These are phyloP conservation scores for Pyrenophora seminiperda DNA, from an alignment of 2,329 filamentous ascomycete species.

Conservation along the genomic window DNA sequence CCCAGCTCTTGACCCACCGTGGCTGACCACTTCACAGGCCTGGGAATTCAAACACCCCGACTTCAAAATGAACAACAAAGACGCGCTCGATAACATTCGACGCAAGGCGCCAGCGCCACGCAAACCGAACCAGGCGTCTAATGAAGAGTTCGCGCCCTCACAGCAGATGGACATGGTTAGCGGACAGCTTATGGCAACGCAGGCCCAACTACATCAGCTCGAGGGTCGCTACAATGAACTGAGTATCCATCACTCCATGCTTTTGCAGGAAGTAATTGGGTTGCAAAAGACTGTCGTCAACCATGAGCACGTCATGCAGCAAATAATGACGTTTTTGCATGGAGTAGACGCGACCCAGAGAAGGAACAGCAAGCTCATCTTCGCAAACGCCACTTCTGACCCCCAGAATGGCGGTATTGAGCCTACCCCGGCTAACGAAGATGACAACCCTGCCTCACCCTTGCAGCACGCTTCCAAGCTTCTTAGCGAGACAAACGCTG, in stretches of 20 bases:
- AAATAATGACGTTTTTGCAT: slow-evolving; percentile 71
- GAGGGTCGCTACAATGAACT: slow-evolving; percentile 86
- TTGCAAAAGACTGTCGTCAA: slow-evolving; percentile 73
- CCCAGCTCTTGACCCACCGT: not conserved
- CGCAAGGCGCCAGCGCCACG: slow-evolving; percentile 91
- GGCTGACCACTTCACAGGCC: slow-evolving; percentile 59
- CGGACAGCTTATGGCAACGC: slow-evolving; percentile 84
- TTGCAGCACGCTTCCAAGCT: slow-evolving; percentile 71
- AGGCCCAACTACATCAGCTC: slow-evolving; percentile 87
- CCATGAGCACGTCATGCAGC: slow-evolving; percentile 72
- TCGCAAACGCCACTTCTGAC: slow-evolving; percentile 34
- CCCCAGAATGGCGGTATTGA: slow-evolving; percentile 52
- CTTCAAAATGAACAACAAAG: slow-evolving; percentile 94
- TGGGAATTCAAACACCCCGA: slow-evolving; percentile 99
- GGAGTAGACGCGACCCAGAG: slow-evolving; percentile 67
- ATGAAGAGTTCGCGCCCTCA: slow-evolving; percentile 75
- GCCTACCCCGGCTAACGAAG: slow-evolving; percentile 55
- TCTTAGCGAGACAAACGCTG: slow-evolving; percentile 67
- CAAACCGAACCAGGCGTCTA: slow-evolving; percentile 61
- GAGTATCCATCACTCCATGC: slow-evolving; percentile 66
- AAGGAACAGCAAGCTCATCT: slow-evolving; percentile 61
- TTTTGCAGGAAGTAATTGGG: slow-evolving; percentile 67
- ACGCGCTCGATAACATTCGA: slow-evolving; percentile 93
- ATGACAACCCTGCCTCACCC: slow-evolving; percentile 70
- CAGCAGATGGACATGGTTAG: slow-evolving; percentile 90